Conservation (phyloP, 139 green algal species). For the Tetraselmis striata region DNA sequence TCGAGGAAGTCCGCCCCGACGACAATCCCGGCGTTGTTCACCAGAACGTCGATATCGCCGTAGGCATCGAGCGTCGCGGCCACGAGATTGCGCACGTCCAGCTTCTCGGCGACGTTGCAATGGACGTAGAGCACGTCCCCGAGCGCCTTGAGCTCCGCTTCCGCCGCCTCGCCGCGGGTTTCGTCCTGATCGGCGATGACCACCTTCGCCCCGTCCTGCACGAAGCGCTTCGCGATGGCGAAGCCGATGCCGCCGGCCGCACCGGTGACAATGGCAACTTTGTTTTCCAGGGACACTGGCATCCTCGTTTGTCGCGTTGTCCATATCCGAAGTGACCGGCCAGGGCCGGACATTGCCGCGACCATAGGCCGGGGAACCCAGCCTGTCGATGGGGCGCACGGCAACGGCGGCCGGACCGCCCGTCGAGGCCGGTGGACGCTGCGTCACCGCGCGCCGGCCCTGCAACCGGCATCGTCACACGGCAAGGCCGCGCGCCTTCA, state of each 20-base stretch:
- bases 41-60: slow-evolving; percentile 60
- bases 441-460: too few species aligned
- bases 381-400: too few species aligned
- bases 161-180: slow-evolving; percentile 11
- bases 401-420: too few species aligned
- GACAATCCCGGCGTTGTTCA: slow-evolving; percentile 65
- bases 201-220: slow-evolving; percentile 54
- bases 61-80: slow-evolving; percentile 38
- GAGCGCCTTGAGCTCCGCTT: slow-evolving; percentile 27
- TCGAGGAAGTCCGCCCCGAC: slow-evolving; percentile 71
- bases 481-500: too few species aligned
- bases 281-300: too few species aligned
- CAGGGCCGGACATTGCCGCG: too few species aligned
- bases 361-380: too few species aligned
- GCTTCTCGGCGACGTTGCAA: slow-evolving; percentile 58
- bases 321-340: too few species aligned
- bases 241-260: slow-evolving; percentile 71
- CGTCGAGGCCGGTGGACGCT: too few species aligned
- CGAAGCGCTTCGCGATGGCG: slow-evolving; percentile 59
- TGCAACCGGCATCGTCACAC: too few species aligned
- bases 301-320: too few species aligned
- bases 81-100: slow-evolving; percentile 50
- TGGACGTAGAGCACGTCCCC: slow-evolving; percentile 16
- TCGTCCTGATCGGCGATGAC: slow-evolving; percentile 66
- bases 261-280: too few species aligned